Base-by-base conservation (phyloP, 306 rosid species). In the Medicago ruthenica region DNA sequence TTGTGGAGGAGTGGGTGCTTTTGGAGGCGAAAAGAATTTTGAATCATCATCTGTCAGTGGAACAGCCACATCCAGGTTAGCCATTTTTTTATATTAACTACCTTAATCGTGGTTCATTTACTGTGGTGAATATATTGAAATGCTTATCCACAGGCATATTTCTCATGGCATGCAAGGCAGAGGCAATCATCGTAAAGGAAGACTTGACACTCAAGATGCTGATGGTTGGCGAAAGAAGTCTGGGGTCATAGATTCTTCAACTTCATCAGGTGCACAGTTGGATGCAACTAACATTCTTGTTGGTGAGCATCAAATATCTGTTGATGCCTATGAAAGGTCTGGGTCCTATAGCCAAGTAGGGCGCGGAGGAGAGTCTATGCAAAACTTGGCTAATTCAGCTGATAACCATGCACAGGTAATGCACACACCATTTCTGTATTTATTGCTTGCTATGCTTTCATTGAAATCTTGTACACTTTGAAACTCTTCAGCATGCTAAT, bases 381-480 rank as follows among this genome's bases (percentile, higher is more conserved):
- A 79, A 61, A 77, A 82, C 31, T 34, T 66, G 58, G 57, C 77
- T 17, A 91, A 91, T 83, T 63, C 88, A 71, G 80, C 66, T 69
- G 92, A 86, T 64, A 45, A 63, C 16, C 88, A 85, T 80, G 91
- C 82, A 74, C 97, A 95, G 99, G 99, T 95, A 87, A 82, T 64
- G 53, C 67, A 24, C 71, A 65, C 74, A 8, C 63, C 76, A 71
- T 84, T 22, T 61, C 16, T 69, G 7, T 50, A 22, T 57, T 80
- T 68, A 55, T 40, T 71, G 39, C 57, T 75, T 64, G 75, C 55
- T 67, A 42, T 16, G 50, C 68, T 75, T 64, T 70, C 65, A 24
- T 71, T 65, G 71, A 67, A 58, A 44, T 44, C 79, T 87, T 62
- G 79, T 53, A 34, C 18, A 22, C 42, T 42, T 75, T 53, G 67